Evolutionary conservation across 495 filamentous ascomycete genomes (phyloP).

Genomic region (Gamarada debralockiae): DNA sequence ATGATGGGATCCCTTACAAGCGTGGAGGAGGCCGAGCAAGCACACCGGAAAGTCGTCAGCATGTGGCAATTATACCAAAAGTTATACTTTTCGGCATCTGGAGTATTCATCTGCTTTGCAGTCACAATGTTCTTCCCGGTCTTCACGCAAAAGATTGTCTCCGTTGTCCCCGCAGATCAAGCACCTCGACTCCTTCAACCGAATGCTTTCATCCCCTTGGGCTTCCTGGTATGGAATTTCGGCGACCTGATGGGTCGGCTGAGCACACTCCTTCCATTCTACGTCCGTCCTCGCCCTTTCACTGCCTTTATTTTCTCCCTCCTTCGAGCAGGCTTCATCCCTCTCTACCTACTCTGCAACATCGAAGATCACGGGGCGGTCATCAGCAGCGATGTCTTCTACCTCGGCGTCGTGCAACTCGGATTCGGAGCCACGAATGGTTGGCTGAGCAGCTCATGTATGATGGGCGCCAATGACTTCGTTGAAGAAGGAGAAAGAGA

Average conservation of each 20-base stretch:
- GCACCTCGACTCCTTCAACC: slow-evolving; percentile 59
- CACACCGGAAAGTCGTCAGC: slow-evolving; percentile 53
- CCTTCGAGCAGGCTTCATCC: slow-evolving; percentile 65
- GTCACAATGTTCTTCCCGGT: slow-evolving; percentile 94
- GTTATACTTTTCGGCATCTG: slow-evolving; percentile 62
- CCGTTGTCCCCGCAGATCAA: slow-evolving; percentile 52
- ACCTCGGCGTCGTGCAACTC: slow-evolving; percentile 76
- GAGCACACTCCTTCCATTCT: slow-evolving; percentile 56
- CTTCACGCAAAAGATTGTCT: slow-evolving; percentile 78
- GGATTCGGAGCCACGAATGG: slow-evolving; percentile 84
- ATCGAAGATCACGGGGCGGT: slow-evolving; percentile 62
- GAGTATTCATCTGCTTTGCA: slow-evolving; percentile 74
- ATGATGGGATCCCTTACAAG: slow-evolving; percentile 35
- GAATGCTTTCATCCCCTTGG: slow-evolving; percentile 80
- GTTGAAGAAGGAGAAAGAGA: slow-evolving; percentile 78
- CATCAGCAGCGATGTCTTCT: slow-evolving; percentile 80
- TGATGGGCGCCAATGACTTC: slow-evolving; percentile 84
- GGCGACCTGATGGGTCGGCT: slow-evolving; percentile 81
- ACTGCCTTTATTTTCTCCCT: slow-evolving; percentile 62
- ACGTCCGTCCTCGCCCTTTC: slow-evolving; percentile 58
- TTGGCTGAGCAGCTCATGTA: slow-evolving; percentile 75
- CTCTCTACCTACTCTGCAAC: slow-evolving; percentile 88
- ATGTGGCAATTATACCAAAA: slow-evolving; percentile 67
- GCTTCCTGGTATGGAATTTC: slow-evolving; percentile 90
- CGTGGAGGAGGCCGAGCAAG: slow-evolving; percentile 41